Percentiles rank a stretch among this genome's conserved stretches.
phyloP scores from a whole-genome alignment of 2,329 filamentous ascomycete genomes.

The Lasiodiplodia hormozganensis region DNA sequence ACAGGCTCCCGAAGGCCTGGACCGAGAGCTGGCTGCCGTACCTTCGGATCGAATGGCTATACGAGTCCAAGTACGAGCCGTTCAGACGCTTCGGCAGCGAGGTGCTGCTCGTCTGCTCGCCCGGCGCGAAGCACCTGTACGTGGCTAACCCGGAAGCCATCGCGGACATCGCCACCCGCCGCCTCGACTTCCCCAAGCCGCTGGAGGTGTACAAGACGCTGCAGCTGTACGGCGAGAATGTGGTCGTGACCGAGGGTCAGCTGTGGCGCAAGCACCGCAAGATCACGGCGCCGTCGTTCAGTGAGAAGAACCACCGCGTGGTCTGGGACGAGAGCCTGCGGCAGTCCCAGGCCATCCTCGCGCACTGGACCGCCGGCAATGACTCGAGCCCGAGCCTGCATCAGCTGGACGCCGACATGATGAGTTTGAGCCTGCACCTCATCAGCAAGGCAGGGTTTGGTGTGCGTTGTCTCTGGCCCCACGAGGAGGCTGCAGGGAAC shows the following conservation, averaged over 20 bases:
- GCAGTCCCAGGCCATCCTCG: slow-evolving; percentile 59
- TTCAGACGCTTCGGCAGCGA: slow-evolving; percentile 67
- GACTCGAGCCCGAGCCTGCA: slow-evolving; percentile 53
- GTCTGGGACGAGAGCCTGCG: slow-evolving; percentile 69
- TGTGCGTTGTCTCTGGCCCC: slow-evolving; percentile 62
- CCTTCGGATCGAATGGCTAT: slow-evolving; percentile 67
- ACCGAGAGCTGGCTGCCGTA: slow-evolving; percentile 66
- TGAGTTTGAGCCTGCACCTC: slow-evolving; percentile 66
- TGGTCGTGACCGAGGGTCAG: slow-evolving; percentile 72
- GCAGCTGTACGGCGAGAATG: slow-evolving; percentile 73
- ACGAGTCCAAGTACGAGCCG: slow-evolving; percentile 61
- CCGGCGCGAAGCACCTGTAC: slow-evolving; percentile 60
- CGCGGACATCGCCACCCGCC: slow-evolving; percentile 68
- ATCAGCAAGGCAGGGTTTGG: slow-evolving; percentile 77
- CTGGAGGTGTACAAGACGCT: slow-evolving; percentile 65
- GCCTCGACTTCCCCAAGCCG: slow-evolving; percentile 76
- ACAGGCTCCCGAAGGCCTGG: slow-evolving; percentile 60
- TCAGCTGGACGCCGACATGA: slow-evolving; percentile 69
- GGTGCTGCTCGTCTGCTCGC: slow-evolving; percentile 69
- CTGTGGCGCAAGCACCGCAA: slow-evolving; percentile 77
- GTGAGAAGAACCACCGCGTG: slow-evolving; percentile 74
- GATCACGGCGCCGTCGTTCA: slow-evolving; percentile 74
- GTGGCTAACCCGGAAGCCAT: slow-evolving; percentile 71
- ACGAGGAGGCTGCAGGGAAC: slow-evolving; percentile 58
- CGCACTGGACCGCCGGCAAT: slow-evolving; percentile 42